phyloP scores from a whole-genome alignment of 305 asterid genomes.

The Fraxinus sp. region DNA sequence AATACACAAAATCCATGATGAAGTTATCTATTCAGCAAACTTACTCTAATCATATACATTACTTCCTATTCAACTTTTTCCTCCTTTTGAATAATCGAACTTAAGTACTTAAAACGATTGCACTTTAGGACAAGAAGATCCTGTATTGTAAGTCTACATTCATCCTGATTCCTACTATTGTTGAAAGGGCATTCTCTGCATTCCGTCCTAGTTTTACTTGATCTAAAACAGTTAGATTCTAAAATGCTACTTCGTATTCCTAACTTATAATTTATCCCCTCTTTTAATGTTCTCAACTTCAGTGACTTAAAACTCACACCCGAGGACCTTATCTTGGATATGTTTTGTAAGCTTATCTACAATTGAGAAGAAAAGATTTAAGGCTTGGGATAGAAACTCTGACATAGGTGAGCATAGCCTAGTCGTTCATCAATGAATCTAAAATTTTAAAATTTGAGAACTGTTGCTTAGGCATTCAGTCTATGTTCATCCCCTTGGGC shows the following conservation, averaged over 20 bases:
- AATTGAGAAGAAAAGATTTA: neutral
- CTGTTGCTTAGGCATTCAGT: neutral
- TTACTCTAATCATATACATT: neutral
- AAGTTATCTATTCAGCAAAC: neutral
- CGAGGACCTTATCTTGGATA: neutral
- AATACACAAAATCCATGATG: neutral
- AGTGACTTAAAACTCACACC: neutral
- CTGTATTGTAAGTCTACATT: neutral
- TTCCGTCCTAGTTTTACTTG: neutral
- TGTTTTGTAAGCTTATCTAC: neutral
- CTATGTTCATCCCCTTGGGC: neutral
- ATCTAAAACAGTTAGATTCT: neutral
- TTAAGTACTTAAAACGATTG: neutral
- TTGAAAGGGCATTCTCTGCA: neutral
- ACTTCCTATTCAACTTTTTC: neutral
- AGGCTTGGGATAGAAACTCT: neutral
- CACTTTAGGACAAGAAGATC: neutral
- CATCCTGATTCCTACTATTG: neutral
- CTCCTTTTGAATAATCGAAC: neutral
- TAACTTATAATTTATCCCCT: neutral
- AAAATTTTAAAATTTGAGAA: neutral
- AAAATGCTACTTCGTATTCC: neutral
- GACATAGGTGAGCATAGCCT: neutral
- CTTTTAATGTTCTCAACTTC: neutral
- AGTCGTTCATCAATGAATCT: neutral